Evolutionary conservation across 108 stramenopile species (phyloP).

Genomic region (Cyclotella kingstonii): DNA sequence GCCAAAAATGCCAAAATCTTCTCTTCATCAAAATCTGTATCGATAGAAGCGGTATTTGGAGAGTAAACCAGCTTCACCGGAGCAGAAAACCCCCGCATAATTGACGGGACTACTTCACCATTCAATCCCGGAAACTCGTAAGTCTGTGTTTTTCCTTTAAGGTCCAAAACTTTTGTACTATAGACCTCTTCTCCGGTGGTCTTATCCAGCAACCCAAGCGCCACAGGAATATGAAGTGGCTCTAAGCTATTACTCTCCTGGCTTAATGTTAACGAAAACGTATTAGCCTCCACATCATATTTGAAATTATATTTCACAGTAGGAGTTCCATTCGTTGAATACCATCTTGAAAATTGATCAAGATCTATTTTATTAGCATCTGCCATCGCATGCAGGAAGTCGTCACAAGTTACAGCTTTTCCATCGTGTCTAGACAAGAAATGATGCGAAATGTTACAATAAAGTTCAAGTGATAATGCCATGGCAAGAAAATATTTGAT

Average conservation of each 20-base stretch:
- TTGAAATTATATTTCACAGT: conserved; percentile 60
- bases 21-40: conserved; percentile 41
- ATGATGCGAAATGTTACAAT: not conserved
- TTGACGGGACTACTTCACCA: conserved; percentile 83
- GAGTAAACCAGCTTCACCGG: conserved; percentile 84
- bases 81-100: conserved; percentile 91
- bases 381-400: conserved; percentile 94
- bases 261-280: conserved; percentile 54
- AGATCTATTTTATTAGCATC: conserved; percentile 91
- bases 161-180: conserved; percentile 74
- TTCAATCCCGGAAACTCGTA: conserved; percentile 76
- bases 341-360: conserved; percentile 89
- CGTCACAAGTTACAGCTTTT: conserved; percentile 94
- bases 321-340: conserved; percentile 93
- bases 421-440: conserved; percentile 76
- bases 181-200: conserved; percentile 77
- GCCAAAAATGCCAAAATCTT: conserved; percentile 59
- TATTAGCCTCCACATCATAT: conserved; percentile 52
- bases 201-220: conserved; percentile 87
- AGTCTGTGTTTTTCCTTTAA: conserved; percentile 78
- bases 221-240: conserved; percentile 95
- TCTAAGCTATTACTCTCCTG: conserved; percentile 52
- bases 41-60: not conserved
- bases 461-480: not conserved
- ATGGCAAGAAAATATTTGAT: not conserved